Evolutionary conservation across 768 basidiomycete species (phyloP).

Genomic region (Suillus luteus): DNA sequence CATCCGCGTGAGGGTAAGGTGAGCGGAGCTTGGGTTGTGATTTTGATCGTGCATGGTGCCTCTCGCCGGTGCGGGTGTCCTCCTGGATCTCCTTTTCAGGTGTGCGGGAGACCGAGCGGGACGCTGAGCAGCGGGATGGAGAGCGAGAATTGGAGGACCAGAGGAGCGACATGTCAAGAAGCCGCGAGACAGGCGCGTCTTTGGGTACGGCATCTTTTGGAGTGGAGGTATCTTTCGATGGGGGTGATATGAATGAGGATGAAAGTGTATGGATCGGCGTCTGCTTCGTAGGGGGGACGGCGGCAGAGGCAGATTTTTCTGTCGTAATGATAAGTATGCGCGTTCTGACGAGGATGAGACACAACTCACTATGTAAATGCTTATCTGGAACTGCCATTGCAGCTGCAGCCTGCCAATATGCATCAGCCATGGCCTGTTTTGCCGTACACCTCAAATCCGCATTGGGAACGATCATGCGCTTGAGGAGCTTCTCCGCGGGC

Average conservation of each 20-base stretch:
- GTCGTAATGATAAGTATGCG: conserved; percentile 6
- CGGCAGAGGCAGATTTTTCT: conserved; percentile 39
- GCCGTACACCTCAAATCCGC: conserved; percentile 80
- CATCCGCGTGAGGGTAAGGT: conserved; percentile 11
- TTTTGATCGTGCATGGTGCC: conserved; percentile 28
- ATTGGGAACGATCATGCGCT: conserved; percentile 80
- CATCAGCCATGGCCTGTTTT: conserved; percentile 61
- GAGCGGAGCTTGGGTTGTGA: conserved; percentile 39
- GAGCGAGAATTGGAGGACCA: conserved; percentile 30
- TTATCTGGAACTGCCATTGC: conserved; percentile 24
- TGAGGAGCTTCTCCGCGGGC: conserved; percentile 63
- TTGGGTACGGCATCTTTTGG: conserved; percentile 24
- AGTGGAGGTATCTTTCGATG: conserved; percentile 22
- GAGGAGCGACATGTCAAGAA: conserved; percentile 38
- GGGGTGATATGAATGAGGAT: conserved; percentile 21
- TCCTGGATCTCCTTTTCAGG: conserved; percentile 7
- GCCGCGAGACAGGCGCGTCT: conserved; percentile 29
- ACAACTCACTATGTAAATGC: conserved; percentile 43
- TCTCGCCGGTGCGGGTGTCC: neutral
- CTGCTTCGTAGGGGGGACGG: conserved; percentile 14
- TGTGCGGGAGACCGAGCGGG: conserved; percentile 20
- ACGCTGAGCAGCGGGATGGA: conserved; percentile 16
- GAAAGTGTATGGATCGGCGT: conserved; percentile 22
- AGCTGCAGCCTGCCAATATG: conserved; percentile 57
- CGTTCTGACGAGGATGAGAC: neutral